Conservation (phyloP, 2,329 filamentous ascomycete genomes). For the Xylaria sp. region DNA sequence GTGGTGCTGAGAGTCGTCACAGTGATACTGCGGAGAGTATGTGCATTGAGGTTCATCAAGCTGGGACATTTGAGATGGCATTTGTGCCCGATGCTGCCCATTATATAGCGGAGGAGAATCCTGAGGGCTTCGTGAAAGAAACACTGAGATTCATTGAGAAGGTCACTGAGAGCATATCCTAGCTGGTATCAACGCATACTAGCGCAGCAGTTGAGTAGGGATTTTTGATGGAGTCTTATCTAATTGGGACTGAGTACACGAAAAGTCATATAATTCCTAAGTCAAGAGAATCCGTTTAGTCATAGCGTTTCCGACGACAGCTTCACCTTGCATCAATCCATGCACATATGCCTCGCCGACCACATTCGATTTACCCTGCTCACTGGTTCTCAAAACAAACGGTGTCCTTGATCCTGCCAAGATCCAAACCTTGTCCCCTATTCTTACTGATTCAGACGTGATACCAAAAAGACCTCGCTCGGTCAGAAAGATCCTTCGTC, state of each 20-base stretch:
- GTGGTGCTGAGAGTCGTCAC: background rate
- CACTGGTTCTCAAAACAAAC: slow-evolving; percentile 13
- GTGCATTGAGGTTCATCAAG: background rate
- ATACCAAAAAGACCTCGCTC: slow-evolving; percentile 24
- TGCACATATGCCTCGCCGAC: slow-evolving; percentile 29
- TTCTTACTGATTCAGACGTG: slow-evolving; percentile 21
- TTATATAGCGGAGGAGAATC: background rate
- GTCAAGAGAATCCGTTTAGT: background rate
- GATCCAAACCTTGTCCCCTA: slow-evolving; percentile 22
- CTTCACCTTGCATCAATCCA: slow-evolving; percentile 19
- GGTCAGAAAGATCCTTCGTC: slow-evolving; percentile 25
- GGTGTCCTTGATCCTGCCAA: slow-evolving; percentile 27
- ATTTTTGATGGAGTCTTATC: too few relatives aligned
- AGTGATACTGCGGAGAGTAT: background rate
- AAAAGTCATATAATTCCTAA: background rate
- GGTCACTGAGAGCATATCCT: too few relatives aligned
- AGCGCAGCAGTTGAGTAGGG: too few relatives aligned
- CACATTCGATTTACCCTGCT: background rate
- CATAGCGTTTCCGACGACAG: background rate
- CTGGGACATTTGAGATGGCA: background rate
- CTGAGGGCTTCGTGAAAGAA: background rate
- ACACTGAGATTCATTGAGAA: background rate
- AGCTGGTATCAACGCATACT: too few relatives aligned
- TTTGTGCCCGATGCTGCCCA: background rate
- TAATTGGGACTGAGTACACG: background rate